A percentile compares a stretch with the other conserved stretches of the same genome.
These are phyloP conservation scores for Spergularia bocconei DNA, from an alignment of 148 eudicot species.

Conservation along the genomic window DNA sequence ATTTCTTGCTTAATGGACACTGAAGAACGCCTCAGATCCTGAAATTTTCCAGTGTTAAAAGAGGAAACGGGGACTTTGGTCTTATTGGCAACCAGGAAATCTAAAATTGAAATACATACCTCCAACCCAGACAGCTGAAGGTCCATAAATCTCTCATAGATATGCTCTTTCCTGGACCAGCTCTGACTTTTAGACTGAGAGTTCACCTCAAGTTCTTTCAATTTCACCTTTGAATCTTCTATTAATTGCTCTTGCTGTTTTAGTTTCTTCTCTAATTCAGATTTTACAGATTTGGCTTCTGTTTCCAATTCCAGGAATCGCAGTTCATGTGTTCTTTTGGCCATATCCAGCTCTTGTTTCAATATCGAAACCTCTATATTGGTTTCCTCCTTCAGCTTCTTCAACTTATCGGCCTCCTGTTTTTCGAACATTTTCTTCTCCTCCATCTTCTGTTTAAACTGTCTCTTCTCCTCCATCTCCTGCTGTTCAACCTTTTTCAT, in stretches of 20 bases:
- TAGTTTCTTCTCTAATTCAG: slow-evolving; percentile 53
- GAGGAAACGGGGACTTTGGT: slow-evolving; percentile 13
- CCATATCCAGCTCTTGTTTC: slow-evolving; percentile 48
- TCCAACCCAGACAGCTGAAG: slow-evolving; percentile 60
- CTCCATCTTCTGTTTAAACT: slow-evolving; percentile 25
- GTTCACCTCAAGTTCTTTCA: slow-evolving; percentile 56
- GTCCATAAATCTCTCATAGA: slow-evolving; percentile 52
- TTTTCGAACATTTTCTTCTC: slow-evolving; percentile 41
- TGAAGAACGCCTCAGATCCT: slow-evolving; percentile 79
- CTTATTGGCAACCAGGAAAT: slow-evolving; percentile 5
- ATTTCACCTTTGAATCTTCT: slow-evolving; percentile 43
- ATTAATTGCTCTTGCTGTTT: slow-evolving; percentile 42
- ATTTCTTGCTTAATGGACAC: slow-evolving; percentile 68
- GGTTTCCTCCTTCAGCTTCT: slow-evolving; percentile 46
- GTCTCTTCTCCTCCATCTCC: slow-evolving; percentile 30
- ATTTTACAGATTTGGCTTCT: slow-evolving; percentile 38
- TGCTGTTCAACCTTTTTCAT: slow-evolving; percentile 44
- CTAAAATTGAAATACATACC: slow-evolving; percentile 35
- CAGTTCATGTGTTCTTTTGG: slow-evolving; percentile 53
- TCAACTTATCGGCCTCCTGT: slow-evolving; percentile 38
- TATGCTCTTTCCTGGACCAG: slow-evolving; percentile 63
- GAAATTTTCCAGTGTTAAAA: slow-evolving; percentile 25
- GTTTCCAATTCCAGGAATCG: slow-evolving; percentile 40
- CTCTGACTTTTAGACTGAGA: slow-evolving; percentile 41
- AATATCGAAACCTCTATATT: slow-evolving; percentile 27